Conservation (phyloP, 352 stramenopile species). For the Phytophthora uliginosa region DNA sequence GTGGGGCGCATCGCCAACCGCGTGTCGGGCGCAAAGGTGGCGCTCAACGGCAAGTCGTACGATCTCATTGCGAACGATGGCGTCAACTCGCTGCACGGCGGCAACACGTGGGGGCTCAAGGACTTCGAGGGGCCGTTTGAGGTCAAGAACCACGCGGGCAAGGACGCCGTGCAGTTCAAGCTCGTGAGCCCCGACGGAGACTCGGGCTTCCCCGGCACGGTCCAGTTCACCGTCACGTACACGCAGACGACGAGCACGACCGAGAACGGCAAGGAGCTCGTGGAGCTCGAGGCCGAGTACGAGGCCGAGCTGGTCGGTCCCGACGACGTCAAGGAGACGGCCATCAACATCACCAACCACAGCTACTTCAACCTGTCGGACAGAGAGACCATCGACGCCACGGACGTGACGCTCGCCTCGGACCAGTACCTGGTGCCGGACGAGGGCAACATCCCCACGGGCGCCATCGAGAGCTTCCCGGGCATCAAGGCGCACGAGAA, state of each 20-base stretch:
- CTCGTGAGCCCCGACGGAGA: constrained; percentile 35
- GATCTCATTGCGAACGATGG: constrained; percentile 39
- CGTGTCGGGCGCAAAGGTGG: constrained; percentile 33
- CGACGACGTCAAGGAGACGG: constrained; percentile 36
- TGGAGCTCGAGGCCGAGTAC: constrained; percentile 35
- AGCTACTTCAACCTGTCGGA: constrained; percentile 43
- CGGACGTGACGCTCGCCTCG: constrained; percentile 32
- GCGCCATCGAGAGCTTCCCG: constrained; percentile 37
- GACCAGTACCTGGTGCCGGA: constrained; percentile 37
- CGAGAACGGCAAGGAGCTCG: constrained; percentile 39
- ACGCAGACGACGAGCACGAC: constrained; percentile 29
- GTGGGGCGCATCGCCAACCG: constrained; percentile 36
- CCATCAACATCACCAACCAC: constrained; percentile 46
- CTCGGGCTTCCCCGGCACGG: constrained; percentile 35
- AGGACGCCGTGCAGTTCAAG: constrained; percentile 35
- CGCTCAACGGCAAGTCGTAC: constrained; percentile 39
- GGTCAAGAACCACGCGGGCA: constrained; percentile 33
- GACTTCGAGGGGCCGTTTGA: constrained; percentile 25
- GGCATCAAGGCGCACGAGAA: constrained; percentile 34
- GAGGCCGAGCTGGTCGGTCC: constrained; percentile 32
- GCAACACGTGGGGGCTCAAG: constrained; percentile 39
- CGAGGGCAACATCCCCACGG: constrained; percentile 37
- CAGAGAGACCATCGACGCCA: constrained; percentile 40
- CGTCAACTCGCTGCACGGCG: constrained; percentile 36
- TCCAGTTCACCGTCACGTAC: constrained; percentile 36